Base-by-base conservation (phyloP, 2,329 filamentous ascomycete species). In the Delphinella strobiligena region DNA sequence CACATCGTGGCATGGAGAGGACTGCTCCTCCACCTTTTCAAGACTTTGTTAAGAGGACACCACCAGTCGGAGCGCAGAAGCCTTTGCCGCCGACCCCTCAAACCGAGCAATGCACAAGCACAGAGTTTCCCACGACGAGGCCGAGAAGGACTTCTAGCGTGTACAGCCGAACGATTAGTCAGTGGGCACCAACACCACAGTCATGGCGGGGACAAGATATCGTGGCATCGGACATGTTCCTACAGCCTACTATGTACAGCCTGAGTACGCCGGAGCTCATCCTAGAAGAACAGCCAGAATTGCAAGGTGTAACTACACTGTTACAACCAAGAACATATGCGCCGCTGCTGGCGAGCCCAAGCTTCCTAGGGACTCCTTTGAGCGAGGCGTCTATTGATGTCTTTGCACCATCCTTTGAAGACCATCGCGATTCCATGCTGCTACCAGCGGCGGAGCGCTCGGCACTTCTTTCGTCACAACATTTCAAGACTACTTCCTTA, bases 111-210 rank as follows among this genome's bases (percentile, higher is more conserved):
- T 5, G 11, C 24, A 15, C 31, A 18, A 18, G 22, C 3, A 12
- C 35, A n/a, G 19, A 33, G 7, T 29, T 37, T 7, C 31, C 36
- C 16, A 36, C 36, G 14, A 27, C 34, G 8, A 30, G 14, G n/a
- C 9, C 27, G n/a, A 40, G 36, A 19, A 36, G 39, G 12, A 46
- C 53, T 7, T 57, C 54, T 4, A 60, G 57, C 36, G 49, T 58
- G 18, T 60, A 59, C 39, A 60, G 57, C 33, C 51, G 48, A 9
- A 49, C 53, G 10, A 43, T 50, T 18, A 54, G 52, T 16, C 49
- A 53, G 24, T 54, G 48, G 47, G 47, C 43, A 17, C 34, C 44
- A 11, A 44, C 44, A n/a, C 41, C 41, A 17, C 38, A 41, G 18
- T 44, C 44, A n/a, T 42, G 41, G 41, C 31, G 29, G 11, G 34